Percentiles rank a stretch among this genome's conserved stretches.
phyloP scores from a whole-genome alignment of 352 stramenopile species.

The Phytophthora ohioensis region DNA sequence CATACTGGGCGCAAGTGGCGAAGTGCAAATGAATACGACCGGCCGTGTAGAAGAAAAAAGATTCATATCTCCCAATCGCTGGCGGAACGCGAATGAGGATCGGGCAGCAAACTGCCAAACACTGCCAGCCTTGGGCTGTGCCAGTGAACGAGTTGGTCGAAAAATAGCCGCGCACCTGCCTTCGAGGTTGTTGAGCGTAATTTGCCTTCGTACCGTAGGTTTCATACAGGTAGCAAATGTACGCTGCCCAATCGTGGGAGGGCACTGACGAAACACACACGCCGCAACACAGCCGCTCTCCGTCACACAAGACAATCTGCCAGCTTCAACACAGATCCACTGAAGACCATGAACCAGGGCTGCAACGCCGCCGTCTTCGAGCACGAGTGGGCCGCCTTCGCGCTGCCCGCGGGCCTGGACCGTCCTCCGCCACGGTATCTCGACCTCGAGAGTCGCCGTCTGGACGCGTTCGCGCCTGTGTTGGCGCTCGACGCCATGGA shows the following conservation, averaged over 20 bases:
- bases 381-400: constrained; percentile 31
- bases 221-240: neutral
- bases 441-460: constrained; percentile 9
- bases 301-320: constrained; percentile 33
- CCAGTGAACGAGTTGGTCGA: neutral
- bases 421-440: constrained; percentile 7
- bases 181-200: too few species aligned
- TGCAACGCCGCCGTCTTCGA: constrained; percentile 30
- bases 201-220: too few species aligned
- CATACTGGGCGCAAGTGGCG: constrained; percentile 6
- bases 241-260: constrained; percentile 2
- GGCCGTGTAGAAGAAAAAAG: constrained; percentile 8
- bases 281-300: constrained; percentile 23
- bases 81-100: constrained; percentile 2
- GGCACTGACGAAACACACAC: constrained; percentile 11
- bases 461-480: constrained; percentile 27
- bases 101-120: neutral
- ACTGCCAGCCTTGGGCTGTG: neutral
- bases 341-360: constrained; percentile 24
- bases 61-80: neutral
- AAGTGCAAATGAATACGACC: constrained; percentile 9
- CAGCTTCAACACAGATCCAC: constrained; percentile 23
- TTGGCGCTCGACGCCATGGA: constrained; percentile 17
- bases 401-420: constrained; percentile 29
- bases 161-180: neutral